These are phyloP conservation scores for Polytrichum commune DNA, from an alignment of 225 moss, liverwort and hornwort species.

Conservation along the genomic window DNA sequence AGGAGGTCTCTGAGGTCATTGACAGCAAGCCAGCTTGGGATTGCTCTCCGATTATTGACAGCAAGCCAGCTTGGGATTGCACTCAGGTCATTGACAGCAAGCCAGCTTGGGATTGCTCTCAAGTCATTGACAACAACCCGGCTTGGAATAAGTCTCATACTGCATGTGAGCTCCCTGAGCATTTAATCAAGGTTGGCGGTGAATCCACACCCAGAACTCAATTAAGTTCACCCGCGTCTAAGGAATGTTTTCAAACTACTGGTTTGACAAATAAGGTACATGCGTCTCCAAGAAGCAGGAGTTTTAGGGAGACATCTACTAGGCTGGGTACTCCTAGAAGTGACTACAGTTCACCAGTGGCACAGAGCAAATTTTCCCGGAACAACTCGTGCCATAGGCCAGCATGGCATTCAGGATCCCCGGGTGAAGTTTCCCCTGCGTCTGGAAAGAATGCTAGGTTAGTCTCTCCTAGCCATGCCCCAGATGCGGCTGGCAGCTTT, in stretches of 20 bases:
- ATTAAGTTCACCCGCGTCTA: conserved; percentile 27
- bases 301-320: conserved; percentile 31
- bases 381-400: conserved; percentile 25
- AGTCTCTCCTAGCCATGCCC: conserved; percentile 33
- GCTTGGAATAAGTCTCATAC: not conserved
- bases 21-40: not conserved
- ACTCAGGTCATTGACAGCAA: not conserved
- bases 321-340: conserved; percentile 16
- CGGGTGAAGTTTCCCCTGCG: conserved; percentile 28
- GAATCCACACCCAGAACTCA: conserved; percentile 14
- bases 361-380: conserved; percentile 26
- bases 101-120: not conserved
- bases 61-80: not conserved
- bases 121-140: not conserved
- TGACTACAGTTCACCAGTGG: conserved; percentile 23
- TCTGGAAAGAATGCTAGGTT: conserved; percentile 24
- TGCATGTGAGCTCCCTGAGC: conserved; percentile 15
- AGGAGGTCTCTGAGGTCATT: not conserved
- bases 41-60: not conserved
- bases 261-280: conserved; percentile 16
- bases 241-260: conserved; percentile 16
- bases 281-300: conserved; percentile 39
- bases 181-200: conserved; percentile 14
- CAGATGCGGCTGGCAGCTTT: conserved; percentile 42
- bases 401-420: conserved; percentile 35